Base-by-base conservation (phyloP, 805 yeast genomes). In the Candida caryicola region DNA sequence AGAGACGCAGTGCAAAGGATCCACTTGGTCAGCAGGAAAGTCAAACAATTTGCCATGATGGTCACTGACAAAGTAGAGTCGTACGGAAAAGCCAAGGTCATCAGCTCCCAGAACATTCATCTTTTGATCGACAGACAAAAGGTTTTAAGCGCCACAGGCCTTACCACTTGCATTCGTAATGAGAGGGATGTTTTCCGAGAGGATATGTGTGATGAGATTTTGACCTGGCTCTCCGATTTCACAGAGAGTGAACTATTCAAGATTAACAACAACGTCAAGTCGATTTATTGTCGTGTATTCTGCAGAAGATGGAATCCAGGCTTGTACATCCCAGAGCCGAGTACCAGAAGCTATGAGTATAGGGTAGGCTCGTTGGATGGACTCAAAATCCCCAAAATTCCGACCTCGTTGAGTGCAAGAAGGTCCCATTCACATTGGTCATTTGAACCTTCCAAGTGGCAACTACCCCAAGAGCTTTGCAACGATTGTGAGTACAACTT, bases 171-270 rank as follows among this genome's bases (percentile, higher is more conserved):
- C 33, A 80, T 88, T 12, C 64, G 87, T 39, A 76, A 81, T 36
- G 69, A 77, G 13, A 65, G 89, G 40, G 95, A 87, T 52, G 64
- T 76, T 5, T 82, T 85, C 53, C 66, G 93, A 36, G 95, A 88
- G 53, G 90, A 84, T 40, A 80, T 85, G 85, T 81, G 84, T 47
- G 81, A 76, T 29, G 88, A 82, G 44, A 77, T 87, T 14, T 55
- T 85, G 5, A 50, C 56, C n/a, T 84, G 93, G 89, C 54, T 87
- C 4, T 57, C 63, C 18, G 82, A 79, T 28, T 57, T 88, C 18
- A 66, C 82, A 0, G 71, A 69, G 32, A 72, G 83, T 8, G 71
- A 76, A 26, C 49, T 82, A 3, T 71, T 72, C 41, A 76, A 76
- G 7, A 73, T 74, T 34, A 73, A 75, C 46, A 58, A 60, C 23